Evolutionary conservation across 768 basidiomycete species (phyloP), one percentile per base, ranked within the genome.

Genomic region (Tricholoma sp.): DNA sequence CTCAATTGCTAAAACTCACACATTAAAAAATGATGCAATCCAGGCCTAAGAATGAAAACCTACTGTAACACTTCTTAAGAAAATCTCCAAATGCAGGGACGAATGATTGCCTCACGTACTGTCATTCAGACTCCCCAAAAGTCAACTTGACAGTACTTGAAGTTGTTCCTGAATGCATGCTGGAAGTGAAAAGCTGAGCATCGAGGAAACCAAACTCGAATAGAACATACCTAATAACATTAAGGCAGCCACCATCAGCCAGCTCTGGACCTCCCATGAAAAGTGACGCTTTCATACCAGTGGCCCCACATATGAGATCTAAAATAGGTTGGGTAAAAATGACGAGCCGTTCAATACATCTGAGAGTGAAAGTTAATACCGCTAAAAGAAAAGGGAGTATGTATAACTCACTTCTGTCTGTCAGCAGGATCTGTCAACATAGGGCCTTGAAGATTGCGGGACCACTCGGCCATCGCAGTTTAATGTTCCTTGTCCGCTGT

Each of bases 121-220:
- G 31, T 7, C 56, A 41, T 50, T 66, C 63, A 9, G 60, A 37
- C 9, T 50, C 24, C 8, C 64, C 60, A 24, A 66, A 68, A 24
- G 59, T 62, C 61, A 63, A 56, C 10, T 57, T 41, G 7, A 66
- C 45, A 24, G 56, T 37, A 1, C 67, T 65, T 6, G 45, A 37
- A 2, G 58, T 61, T n/a, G 34, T 51, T 8, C 67, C 65, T 5
- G 63, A 65, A 37, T 68, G 62, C 12, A 66, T 49, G 39, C 67
- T 68, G 49, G 11, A n/a, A 18, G 27, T 32, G n/a, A 34, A 0
- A 46, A 3, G 4, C 2, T 46, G 16, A 24, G 16, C 5, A 24
- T n/a, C 27, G 14, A 5, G 50, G 8, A 31, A 31, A 5, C 11
- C 9, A 51, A 24, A 18, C 5, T n/a, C 12, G 21, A 14, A n/a